Evolutionary conservation across 257 asterid species (phyloP), one percentile per base, ranked within the genome.

Genomic region (Forsythia viridissima): DNA sequence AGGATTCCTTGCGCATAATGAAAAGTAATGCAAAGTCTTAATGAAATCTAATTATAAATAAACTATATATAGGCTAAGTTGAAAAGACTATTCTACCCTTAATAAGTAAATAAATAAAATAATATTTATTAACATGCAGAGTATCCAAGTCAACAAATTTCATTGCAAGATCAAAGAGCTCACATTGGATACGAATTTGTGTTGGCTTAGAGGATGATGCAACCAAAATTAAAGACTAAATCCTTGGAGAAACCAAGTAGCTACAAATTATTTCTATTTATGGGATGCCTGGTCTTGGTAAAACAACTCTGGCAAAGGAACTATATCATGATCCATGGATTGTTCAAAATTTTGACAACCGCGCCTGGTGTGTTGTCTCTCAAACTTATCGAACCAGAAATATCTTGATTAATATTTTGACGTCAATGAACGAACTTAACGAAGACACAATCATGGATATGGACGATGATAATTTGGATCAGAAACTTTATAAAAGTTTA

Each of bases 261-360:
- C 67, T 79, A 3, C 84, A 83, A 40, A 59, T 71, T 11, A 55
- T 83, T 40, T 72, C 86, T 8, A 73, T 88, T 3, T 85, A 65
- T 13, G 87, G 88, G 18, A 84, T 84, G 90, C 52, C 87, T 2
- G 89, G 90, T 43, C 76, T 84, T 38, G 87, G 89, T 41, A 81
- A 81, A 75, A 79, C 84, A 10, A 82, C 86, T 43, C 43, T 85
- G 30, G 87, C 89, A 15, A 79, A 72, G 42, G 79, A 78, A 51
- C 5, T 85, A 15, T 85, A 70, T 66, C 38, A 76, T 71, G 77
- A 80, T 59, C 46, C 80, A n/a, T 72, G 6, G 6, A 24, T 80
- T 42, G 46, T 21, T 10, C 7, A 77, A 36, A 44, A 51, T 57
- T 85, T 85, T 68, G 74, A 87, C 74, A 75, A 74, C 6, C 51